A percentile compares a stretch with the other conserved stretches of the same genome.
phyloP scores from a whole-genome alignment of 192 early-diverging fungal species.

The Oehlia diaphana region DNA sequence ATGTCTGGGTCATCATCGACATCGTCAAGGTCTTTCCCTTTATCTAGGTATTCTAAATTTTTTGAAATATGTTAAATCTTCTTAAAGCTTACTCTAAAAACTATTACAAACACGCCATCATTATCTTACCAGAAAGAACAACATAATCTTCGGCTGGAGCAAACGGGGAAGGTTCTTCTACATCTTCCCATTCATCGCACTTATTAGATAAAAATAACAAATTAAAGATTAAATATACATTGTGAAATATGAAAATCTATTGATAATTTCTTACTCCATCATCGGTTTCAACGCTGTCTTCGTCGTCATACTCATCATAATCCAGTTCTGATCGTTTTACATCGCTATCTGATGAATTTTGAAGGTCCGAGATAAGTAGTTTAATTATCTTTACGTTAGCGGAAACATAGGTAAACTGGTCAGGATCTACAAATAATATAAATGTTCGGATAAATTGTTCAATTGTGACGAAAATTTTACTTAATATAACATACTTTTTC shows the following conservation, averaged over 20 bases:
- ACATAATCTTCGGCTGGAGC: conserved; percentile 48
- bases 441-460: neutral
- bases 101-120: neutral
- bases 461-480: neutral
- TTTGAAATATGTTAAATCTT: neutral
- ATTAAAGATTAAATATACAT: conserved; percentile 29
- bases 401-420: conserved; percentile 76
- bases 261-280: conserved; percentile 48
- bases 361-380: conserved; percentile 78
- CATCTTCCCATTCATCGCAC: conserved; percentile 68
- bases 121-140: conserved; percentile 43
- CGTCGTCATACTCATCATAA: conserved; percentile 51
- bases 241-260: conserved; percentile 31
- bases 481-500: conserved; percentile 42
- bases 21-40: conserved; percentile 56
- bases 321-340: conserved; percentile 53
- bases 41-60: conserved; percentile 44
- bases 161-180: conserved; percentile 50
- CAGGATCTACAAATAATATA: conserved; percentile 55
- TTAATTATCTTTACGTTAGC: conserved; percentile 85
- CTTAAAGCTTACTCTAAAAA: conserved; percentile 18
- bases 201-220: conserved; percentile 28
- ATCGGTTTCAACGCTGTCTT: conserved; percentile 53
- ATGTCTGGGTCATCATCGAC: conserved; percentile 66
- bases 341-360: conserved; percentile 62